phyloP scores from a whole-genome alignment of 2,329 filamentous ascomycete species.

The Penicillium sp. region DNA sequence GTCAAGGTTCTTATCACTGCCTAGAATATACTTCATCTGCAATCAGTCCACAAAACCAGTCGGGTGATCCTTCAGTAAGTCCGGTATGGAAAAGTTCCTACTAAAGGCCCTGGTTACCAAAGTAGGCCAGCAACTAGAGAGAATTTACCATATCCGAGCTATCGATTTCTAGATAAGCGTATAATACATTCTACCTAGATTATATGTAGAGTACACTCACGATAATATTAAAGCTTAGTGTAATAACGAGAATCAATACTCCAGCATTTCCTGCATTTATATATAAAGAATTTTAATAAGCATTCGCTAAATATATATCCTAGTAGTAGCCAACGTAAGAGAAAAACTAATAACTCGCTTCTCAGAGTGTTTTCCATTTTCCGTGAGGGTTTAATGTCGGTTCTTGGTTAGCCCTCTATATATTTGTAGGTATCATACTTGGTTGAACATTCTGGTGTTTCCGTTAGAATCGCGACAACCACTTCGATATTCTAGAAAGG shows the following conservation, averaged over 20 bases:
- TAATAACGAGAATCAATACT: neutral
- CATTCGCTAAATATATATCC: neutral
- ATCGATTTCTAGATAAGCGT: neutral
- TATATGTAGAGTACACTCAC: neutral
- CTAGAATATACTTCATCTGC: neutral
- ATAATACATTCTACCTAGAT: neutral
- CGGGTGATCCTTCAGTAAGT: neutral
- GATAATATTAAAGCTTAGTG: neutral
- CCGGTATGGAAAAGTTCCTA: constrained; percentile 3
- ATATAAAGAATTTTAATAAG: neutral
- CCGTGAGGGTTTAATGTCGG: neutral
- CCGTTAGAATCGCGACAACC: neutral
- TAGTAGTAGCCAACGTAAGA: neutral
- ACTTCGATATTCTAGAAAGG: neutral
- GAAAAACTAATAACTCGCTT: neutral
- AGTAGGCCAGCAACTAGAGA: too few species aligned
- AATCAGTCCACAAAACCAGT: constrained; percentile 6
- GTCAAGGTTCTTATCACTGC: neutral
- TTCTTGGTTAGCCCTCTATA: neutral
- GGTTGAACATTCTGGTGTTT: neutral
- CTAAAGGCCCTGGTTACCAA: constrained; percentile 6
- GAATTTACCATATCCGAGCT: neutral
- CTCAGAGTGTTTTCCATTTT: too few species aligned
- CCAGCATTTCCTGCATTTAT: neutral
- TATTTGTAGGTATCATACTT: neutral